These are phyloP conservation scores for Conticribra guillardii DNA, from an alignment of 108 stramenopile genomes.

Conservation along the genomic window DNA sequence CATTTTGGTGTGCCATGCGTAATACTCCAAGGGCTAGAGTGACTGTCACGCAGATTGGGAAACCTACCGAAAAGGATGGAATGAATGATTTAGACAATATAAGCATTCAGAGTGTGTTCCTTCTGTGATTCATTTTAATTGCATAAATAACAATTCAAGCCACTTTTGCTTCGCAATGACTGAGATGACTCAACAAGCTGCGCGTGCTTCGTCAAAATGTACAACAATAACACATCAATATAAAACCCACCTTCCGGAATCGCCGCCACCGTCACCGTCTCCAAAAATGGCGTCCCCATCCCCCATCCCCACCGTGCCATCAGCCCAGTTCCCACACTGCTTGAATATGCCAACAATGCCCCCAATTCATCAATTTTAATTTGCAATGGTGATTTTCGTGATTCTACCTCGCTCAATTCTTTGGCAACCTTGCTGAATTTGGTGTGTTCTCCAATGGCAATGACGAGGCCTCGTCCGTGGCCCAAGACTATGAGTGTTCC, in stretches of 20 bases:
- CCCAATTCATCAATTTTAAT: conserved; percentile 96
- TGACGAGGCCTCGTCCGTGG: conserved; percentile 87
- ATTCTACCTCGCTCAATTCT: conserved; percentile 81
- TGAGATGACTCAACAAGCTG: no score
- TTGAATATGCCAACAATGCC: conserved; percentile 75
- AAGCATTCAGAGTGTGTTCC: no score
- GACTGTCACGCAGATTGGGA: conserved; percentile 91
- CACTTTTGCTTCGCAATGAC: no score
- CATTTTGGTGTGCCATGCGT: conserved; percentile 89
- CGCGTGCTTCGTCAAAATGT: no score
- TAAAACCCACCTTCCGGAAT: conserved; percentile 97
- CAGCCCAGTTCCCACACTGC: conserved; percentile 80
- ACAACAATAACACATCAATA: no score
- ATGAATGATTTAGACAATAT: no score
- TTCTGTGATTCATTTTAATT: no score
- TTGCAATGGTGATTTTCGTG: conserved; percentile 91
- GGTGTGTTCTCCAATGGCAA: conserved; percentile 85
- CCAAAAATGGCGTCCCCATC: conserved; percentile 83
- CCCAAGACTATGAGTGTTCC: conserved; percentile 93
- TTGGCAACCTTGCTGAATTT: conserved; percentile 93
- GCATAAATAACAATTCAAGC: no score
- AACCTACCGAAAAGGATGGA: no score
- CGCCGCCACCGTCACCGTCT: conserved; percentile 95
- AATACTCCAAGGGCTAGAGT: conserved; percentile 93
- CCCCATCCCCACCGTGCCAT: conserved; percentile 87